These are phyloP conservation scores for Oropetium thomaeum DNA, from an alignment of 176 grass and related monocot species.

Conservation along the genomic window DNA sequence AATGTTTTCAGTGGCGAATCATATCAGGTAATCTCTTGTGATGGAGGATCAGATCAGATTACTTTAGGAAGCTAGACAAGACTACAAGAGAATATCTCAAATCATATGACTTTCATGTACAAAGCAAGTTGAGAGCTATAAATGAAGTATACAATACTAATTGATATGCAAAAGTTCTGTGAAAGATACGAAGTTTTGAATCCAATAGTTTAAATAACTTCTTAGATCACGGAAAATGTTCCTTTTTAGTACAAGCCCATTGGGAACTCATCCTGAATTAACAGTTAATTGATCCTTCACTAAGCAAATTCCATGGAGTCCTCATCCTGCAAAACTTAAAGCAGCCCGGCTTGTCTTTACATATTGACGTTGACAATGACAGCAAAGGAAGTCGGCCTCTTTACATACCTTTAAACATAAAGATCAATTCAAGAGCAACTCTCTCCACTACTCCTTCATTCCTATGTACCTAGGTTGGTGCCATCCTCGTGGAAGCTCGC, in stretches of 20 bases:
- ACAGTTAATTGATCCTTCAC: background rate
- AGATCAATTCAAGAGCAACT: slow-evolving; percentile 7
- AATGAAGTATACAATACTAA: background rate
- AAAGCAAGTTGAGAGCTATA: background rate
- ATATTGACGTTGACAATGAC: slow-evolving; percentile 7
- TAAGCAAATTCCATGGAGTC: background rate
- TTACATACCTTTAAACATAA: background rate
- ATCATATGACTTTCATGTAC: background rate
- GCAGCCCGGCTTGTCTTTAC: slow-evolving; percentile 10
- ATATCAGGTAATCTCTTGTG: background rate
- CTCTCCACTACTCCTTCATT: background rate
- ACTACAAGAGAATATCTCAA: background rate
- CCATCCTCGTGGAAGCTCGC: background rate
- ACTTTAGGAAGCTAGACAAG: background rate
- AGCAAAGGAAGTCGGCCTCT: slow-evolving; percentile 4
- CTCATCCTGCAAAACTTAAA: slow-evolving; percentile 3
- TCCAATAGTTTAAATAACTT: background rate
- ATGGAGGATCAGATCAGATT: too few relatives aligned
- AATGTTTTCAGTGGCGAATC: background rate
- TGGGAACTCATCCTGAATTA: background rate
- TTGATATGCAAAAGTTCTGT: background rate
- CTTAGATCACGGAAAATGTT: background rate
- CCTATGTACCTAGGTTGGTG: slow-evolving; percentile 9
- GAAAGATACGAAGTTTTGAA: background rate
- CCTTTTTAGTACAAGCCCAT: background rate